Percentiles rank a stretch among this genome's conserved stretches.
Conservation (phyloP, 176 grass and related monocot species). For the Leersia perrieri region DNA sequence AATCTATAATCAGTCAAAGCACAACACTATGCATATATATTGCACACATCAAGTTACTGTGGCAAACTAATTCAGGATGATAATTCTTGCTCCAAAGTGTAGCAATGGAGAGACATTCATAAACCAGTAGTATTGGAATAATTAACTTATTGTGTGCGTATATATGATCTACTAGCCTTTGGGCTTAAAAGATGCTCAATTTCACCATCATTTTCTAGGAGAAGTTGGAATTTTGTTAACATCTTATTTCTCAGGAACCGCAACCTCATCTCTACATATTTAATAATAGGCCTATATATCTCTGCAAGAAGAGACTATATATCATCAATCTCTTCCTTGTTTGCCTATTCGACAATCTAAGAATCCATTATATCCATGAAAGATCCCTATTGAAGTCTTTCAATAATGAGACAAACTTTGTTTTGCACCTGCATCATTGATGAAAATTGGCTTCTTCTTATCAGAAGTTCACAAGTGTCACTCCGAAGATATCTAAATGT, state of each 20-base stretch:
- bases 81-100: too few species aligned
- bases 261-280: slow-evolving; percentile 53
- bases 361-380: slow-evolving; percentile 29
- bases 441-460: slow-evolving; percentile 47
- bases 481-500: slow-evolving; percentile 67
- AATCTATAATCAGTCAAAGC: background rate
- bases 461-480: slow-evolving; percentile 46
- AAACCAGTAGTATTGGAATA: too few species aligned
- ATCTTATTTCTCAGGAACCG: slow-evolving; percentile 34
- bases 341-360: slow-evolving; percentile 26
- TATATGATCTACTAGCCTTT: background rate
- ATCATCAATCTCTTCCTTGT: slow-evolving; percentile 24
- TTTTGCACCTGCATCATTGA: slow-evolving; percentile 19
- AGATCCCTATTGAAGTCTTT: background rate
- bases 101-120: too few species aligned
- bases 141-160: too few species aligned
- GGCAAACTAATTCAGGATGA: background rate
- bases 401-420: slow-evolving; percentile 38
- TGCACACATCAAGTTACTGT: background rate
- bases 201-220: background rate
- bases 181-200: background rate
- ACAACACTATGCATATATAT: background rate
- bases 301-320: slow-evolving; percentile 26
- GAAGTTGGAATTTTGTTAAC: background rate
- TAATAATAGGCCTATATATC: slow-evolving; percentile 41